Conservation (phyloP, 202 grass and related monocot genomes). For the Hordeum pubiflorum region DNA sequence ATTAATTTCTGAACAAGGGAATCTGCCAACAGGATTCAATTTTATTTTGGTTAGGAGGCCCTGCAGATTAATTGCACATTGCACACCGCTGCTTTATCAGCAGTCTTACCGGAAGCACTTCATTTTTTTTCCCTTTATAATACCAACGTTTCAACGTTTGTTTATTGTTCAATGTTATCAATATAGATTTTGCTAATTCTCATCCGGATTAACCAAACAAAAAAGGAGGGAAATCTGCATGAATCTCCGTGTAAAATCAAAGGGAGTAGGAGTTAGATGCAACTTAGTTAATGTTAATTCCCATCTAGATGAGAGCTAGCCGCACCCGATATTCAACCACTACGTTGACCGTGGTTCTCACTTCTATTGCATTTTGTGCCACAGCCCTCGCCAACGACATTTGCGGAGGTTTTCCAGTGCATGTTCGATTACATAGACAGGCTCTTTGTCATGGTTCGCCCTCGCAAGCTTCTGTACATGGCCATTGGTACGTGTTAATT, state of each 20-base stretch:
- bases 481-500: conserved; percentile 61
- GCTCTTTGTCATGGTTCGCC: conserved; percentile 89
- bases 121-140: background rate
- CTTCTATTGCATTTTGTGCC: conserved; percentile 14
- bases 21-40: background rate
- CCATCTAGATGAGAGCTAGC: too few relatives aligned
- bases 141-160: background rate
- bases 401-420: conserved; percentile 84
- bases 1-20: background rate
- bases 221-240: too few relatives aligned
- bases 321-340: background rate
- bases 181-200: too few relatives aligned
- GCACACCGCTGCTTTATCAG: background rate
- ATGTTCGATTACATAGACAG: conserved; percentile 98
- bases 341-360: conserved; percentile 7
- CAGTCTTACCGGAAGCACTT: background rate
- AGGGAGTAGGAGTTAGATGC: too few relatives aligned
- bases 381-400: conserved; percentile 90
- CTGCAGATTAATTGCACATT: background rate
- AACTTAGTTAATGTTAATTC: too few relatives aligned
- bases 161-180: background rate
- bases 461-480: conserved; percentile 86
- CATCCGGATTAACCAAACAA: too few relatives aligned
- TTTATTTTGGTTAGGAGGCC: background rate
- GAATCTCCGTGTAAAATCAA: too few relatives aligned